A percentile compares a stretch with the other conserved stretches of the same genome.
Conservation (phyloP, 257 asterid species). For the Solanum lycopersicoides region DNA sequence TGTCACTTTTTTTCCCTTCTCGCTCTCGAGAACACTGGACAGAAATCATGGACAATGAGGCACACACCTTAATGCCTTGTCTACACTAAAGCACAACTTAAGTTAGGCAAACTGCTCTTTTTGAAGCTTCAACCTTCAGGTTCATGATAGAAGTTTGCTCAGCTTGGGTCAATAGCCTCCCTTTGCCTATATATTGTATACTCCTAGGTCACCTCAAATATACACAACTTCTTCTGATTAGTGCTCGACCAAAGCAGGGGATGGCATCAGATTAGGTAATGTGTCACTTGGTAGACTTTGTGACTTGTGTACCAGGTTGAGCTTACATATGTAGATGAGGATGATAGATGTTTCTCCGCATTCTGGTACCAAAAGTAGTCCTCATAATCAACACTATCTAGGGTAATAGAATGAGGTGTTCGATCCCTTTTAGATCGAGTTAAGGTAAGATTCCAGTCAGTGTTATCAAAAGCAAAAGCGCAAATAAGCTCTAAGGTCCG, state of each 20-base stretch:
- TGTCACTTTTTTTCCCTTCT: neutral
- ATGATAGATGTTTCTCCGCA: neutral
- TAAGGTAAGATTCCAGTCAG: neutral
- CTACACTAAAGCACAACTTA: neutral
- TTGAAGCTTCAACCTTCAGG: neutral
- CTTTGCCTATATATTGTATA: neutral
- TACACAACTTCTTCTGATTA: too few relatives aligned
- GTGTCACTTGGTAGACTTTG: neutral
- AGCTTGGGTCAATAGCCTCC: neutral
- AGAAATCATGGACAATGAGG: neutral
- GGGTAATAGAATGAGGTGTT: neutral
- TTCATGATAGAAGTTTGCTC: neutral
- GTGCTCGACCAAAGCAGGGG: neutral
- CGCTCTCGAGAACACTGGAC: neutral
- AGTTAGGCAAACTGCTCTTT: neutral
- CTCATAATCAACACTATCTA: neutral
- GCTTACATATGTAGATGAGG: neutral
- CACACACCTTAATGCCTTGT: neutral
- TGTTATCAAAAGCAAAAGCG: too few relatives aligned
- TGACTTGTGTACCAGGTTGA: neutral
- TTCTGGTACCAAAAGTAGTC: neutral
- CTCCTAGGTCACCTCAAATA: neutral
- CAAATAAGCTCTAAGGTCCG: too few relatives aligned
- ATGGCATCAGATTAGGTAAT: neutral
- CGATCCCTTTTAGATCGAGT: neutral